Evolutionary conservation across 495 filamentous ascomycete species (phyloP).

Genomic region (Aspergillus hancockii): DNA sequence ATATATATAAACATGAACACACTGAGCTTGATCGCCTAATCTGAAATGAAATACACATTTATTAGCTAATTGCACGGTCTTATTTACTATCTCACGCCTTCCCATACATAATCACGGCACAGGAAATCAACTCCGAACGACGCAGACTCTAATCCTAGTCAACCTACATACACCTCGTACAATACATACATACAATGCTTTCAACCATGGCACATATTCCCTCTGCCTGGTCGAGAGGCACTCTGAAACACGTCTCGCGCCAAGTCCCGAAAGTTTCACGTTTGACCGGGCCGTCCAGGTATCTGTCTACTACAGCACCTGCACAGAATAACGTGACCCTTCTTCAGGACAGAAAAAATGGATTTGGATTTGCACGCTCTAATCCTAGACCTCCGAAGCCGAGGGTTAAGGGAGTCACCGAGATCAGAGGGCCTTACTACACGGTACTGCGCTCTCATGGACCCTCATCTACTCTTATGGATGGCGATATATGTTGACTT

Average conservation of each 20-base stretch:
- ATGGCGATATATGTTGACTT: too few relatives aligned
- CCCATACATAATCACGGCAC: too few relatives aligned
- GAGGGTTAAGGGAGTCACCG: slow-evolving; percentile 50
- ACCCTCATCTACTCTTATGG: too few relatives aligned
- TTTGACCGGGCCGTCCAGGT: slow-evolving; percentile 14
- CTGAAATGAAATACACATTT: too few relatives aligned
- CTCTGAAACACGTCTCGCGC: slow-evolving; percentile 6
- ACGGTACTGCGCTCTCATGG: slow-evolving; percentile 32
- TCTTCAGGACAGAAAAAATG: slow-evolving; percentile 51
- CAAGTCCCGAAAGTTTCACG: slow-evolving; percentile 16
- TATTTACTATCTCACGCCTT: too few relatives aligned
- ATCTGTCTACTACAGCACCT: slow-evolving; percentile 20
- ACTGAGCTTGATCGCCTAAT: too few relatives aligned
- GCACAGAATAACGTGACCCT: slow-evolving; percentile 34
- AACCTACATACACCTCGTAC: neutral
- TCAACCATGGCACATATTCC: neutral
- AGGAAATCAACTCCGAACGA: neutral
- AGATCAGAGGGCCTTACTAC: slow-evolving; percentile 60
- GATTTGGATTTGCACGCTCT: slow-evolving; percentile 55
- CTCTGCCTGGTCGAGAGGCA: slow-evolving; percentile 1
- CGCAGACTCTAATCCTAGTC: neutral
- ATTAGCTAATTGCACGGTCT: too few relatives aligned
- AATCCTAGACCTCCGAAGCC: slow-evolving; percentile 54
- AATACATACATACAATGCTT: neutral
- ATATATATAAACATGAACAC: neutral